These are phyloP conservation scores for Paramecium primaurelia DNA, from an alignment of 73 alveolate species.

Conservation along the genomic window DNA sequence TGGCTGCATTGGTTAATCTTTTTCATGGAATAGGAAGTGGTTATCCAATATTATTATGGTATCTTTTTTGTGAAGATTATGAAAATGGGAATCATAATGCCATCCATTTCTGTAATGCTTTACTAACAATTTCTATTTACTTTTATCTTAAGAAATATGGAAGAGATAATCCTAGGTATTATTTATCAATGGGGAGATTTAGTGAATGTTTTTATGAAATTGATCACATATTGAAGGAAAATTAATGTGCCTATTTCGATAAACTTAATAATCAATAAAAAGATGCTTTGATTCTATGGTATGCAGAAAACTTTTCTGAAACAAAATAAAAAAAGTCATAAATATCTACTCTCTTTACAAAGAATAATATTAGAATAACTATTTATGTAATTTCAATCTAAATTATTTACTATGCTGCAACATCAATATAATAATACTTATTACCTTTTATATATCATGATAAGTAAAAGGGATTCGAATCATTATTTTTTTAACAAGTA, in stretches of 20 bases:
- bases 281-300: not conserved
- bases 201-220: conserved; percentile 19
- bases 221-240: not conserved
- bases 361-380: not conserved
- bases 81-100: not conserved
- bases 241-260: not conserved
- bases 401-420: not conserved
- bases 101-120: not conserved
- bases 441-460: not conserved
- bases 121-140: not conserved
- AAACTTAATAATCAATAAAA: not conserved
- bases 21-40: conserved; percentile 1
- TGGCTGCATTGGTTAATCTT: not conserved
- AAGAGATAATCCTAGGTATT: not conserved
- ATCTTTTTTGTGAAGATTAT: not conserved
- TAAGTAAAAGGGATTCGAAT: not conserved
- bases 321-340: not conserved
- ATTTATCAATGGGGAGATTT: not conserved
- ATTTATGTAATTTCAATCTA: not conserved
- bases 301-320: not conserved
- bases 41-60: not conserved
- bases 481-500: not conserved
- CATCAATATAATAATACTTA: not conserved
- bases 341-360: not conserved
- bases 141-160: not conserved